Percentiles rank a stretch among this genome's conserved stretches.
These are phyloP conservation scores for Nannizziopsis barbatae DNA, from an alignment of 2,329 filamentous ascomycete species.

Conservation along the genomic window DNA sequence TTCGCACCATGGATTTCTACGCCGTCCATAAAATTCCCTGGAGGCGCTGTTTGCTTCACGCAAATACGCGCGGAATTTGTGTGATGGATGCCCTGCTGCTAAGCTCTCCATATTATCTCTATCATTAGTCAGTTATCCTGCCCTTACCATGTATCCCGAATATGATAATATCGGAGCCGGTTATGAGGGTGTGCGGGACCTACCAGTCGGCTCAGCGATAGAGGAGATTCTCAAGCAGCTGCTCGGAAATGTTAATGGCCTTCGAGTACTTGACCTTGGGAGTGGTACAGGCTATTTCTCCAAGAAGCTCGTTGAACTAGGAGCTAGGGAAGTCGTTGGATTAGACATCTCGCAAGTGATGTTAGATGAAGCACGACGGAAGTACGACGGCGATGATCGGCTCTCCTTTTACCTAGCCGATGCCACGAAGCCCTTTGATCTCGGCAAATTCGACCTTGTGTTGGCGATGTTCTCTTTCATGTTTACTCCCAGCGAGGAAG, in stretches of 20 bases:
- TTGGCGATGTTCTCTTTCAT: constrained; percentile 31
- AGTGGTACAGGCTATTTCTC: constrained; percentile 32
- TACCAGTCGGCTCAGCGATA: neutral
- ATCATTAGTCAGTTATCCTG: no score
- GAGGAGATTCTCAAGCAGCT: neutral
- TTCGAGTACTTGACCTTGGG: constrained; percentile 29
- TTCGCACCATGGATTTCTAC: no score
- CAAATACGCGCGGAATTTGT: no score
- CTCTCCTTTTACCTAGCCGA: constrained; percentile 18
- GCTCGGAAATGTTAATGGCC: constrained; percentile 10
- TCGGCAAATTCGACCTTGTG: constrained; percentile 28
- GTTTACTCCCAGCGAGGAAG: constrained; percentile 23
- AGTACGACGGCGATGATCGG: neutral
- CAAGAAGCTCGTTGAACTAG: constrained; percentile 26
- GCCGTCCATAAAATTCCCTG: no score
- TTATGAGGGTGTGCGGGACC: neutral
- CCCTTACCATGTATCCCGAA: neutral
- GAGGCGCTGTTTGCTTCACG: no score
- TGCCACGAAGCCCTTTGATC: constrained; percentile 20
- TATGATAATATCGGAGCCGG: neutral
- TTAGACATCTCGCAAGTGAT: constrained; percentile 29
- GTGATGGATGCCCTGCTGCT: no score
- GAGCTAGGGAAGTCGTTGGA: constrained; percentile 25
- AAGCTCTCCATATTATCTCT: no score
- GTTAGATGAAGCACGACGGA: constrained; percentile 21